Conservation (phyloP, 805 yeast species). For the Candida xyloterini region DNA sequence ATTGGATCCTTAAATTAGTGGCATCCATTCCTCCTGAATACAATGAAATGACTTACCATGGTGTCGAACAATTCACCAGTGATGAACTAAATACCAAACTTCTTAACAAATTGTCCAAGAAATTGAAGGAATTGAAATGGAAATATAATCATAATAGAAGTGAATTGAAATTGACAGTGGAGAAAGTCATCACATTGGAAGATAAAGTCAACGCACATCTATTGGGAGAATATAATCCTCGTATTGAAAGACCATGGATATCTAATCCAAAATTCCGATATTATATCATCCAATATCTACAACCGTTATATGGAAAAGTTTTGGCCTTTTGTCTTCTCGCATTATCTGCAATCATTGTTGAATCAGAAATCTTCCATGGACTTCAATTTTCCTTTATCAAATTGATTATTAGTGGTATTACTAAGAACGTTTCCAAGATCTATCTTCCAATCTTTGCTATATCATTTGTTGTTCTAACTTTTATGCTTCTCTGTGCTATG, state of each 20-base stretch:
- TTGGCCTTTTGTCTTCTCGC: slow-evolving; percentile 41
- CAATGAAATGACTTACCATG: slow-evolving; percentile 23
- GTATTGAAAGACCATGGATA: slow-evolving; percentile 21
- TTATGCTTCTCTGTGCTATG: slow-evolving; percentile 68
- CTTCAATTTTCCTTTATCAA: slow-evolving; percentile 63
- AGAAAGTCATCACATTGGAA: slow-evolving; percentile 50
- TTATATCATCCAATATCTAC: slow-evolving; percentile 38
- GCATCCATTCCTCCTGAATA: slow-evolving; percentile 40
- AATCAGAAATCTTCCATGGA: slow-evolving; percentile 74
- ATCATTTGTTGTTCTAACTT: slow-evolving; percentile 49
- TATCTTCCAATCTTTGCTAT: slow-evolving; percentile 36
- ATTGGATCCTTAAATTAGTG: slow-evolving; percentile 63
- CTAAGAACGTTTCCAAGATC: slow-evolving; percentile 20
- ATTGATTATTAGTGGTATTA: slow-evolving; percentile 29
- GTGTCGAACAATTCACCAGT: slow-evolving; percentile 25
- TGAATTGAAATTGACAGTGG: slow-evolving; percentile 51
- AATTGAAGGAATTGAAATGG: slow-evolving; percentile 50
- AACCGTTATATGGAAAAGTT: slow-evolving; percentile 46
- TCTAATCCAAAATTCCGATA: slow-evolving; percentile 43
- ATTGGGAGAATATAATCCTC: slow-evolving; percentile 31
- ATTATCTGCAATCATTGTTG: slow-evolving; percentile 54
- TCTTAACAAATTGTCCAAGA: slow-evolving; percentile 49
- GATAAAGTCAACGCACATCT: slow-evolving; percentile 49
- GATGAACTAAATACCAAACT: slow-evolving; percentile 39
- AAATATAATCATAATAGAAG: slow-evolving; percentile 52